Evolutionary conservation across 2,329 filamentous ascomycete species (phyloP), one percentile per base, ranked within the genome.

Genomic region (Gnomoniopsis sp.): DNA sequence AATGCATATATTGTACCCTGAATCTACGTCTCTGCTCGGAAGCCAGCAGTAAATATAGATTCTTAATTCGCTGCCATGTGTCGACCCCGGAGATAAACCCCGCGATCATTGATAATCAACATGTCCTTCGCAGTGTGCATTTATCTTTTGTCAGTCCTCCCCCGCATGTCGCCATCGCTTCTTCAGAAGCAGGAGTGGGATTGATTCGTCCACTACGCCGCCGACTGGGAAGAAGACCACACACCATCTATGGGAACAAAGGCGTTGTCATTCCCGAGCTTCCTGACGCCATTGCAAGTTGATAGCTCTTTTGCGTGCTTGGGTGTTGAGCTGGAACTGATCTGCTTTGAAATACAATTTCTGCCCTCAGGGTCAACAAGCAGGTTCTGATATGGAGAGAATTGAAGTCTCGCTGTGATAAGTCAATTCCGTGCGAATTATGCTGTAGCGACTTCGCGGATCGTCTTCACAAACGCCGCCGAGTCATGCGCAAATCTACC

Each of bases 401-500:
- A 15, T 3, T n/a, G 38, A 6, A n/a, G 3, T 41, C 4, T 15
- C 14, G 14, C 38, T 15, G 38, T 15, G 38, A 15, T 41, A n/a
- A n/a, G n/a, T n/a, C 6, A 4, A 41, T 15, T 41, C n/a, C 38
- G 14, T n/a, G 14, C n/a, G 17, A 6, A 6, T 46, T 61, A 77
- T 15, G 73, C 72, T 60, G 75, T 75, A 10, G 84, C 82, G 34
- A 95, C 85, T 71, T 96, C 91, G 34, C 78, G 73, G 49, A 93
- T 86, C 6, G 91, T 90, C 74, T 84, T 84, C 61, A 84, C 80
- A 65, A 96, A 86, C 54, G 87, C 87, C 38, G 82, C 80, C 10
- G 89, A 81, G 68, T 93, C 86, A 74, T 96, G 91, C 14, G 86
- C 91, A 71, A 95, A 96, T 30, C 91, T 76, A 0, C 91, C 91